Evolutionary conservation across 2,329 filamentous ascomycete species (phyloP), one percentile per base, ranked within the genome.

Genomic region (Xenoacremonium recifei): DNA sequence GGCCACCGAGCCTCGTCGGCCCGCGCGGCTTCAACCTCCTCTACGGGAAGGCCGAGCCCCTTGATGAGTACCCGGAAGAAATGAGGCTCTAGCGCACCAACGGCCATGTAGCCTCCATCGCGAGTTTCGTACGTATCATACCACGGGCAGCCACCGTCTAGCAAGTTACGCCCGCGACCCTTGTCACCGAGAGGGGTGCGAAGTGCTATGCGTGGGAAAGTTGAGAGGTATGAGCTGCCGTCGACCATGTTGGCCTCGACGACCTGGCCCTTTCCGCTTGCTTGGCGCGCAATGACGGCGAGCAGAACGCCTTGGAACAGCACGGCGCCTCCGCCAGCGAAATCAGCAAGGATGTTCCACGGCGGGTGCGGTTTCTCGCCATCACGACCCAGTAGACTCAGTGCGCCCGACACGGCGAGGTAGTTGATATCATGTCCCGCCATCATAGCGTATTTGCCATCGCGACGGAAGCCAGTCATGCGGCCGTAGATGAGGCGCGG

Each of bases 161-260:
- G 69, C 42, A 85, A 55, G 63, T 96, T 96, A 41, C 76, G 73
- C 0, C 92, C 92, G 36, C 91, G 73, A 19, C 79, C 74, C 4
- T 64, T 63, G 53, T 71, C 62, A 72, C 89, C 91, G 29, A 82
- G 60, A 1, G 78, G 75, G 6, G 73, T 82, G 60, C 84, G 83
- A 47, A 75, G 72, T 20, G 74, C 73, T 47, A 95, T 70, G 23
- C 92, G 75, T 38, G 87, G 84, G 68, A 92, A 92, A 0, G 83
- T 85, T 2, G 85, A 84, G 19, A 97, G 69, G 64, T 92, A 92
- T 25, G 82, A 79, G 17, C 79, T 80, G 7, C 92, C 92, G 68
- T 97, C 92, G 11, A 96, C 92, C 92, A 97, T 97, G 65, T 95
- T 96, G 13, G 88, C 89, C 68, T 96, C 89, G 7, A 97, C 90